Percentiles rank a stretch among this genome's conserved stretches.
Conservation (phyloP, 352 stramenopile genomes). For the Pythium phragmiticola region DNA sequence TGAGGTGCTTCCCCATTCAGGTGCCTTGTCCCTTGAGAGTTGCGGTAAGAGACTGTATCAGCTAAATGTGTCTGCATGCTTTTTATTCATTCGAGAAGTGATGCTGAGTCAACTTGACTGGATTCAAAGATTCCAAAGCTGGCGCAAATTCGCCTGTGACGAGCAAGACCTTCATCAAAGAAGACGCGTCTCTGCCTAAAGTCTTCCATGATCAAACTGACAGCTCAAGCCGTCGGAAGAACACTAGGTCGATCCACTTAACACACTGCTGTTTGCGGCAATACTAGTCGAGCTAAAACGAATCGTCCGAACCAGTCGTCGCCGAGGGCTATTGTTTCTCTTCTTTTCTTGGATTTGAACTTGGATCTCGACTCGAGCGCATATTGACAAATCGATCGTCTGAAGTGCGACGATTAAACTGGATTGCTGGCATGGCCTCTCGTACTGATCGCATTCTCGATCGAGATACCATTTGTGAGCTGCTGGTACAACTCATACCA, state of each 20-base stretch:
- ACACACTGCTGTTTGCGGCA: neutral
- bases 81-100: constrained; percentile 3
- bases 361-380: constrained; percentile 5
- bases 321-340: neutral
- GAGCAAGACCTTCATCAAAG: neutral
- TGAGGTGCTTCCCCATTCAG: neutral
- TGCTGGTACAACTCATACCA: constrained; percentile 40
- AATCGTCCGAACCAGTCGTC: neutral
- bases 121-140: neutral
- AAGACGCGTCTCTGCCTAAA: neutral
- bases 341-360: neutral
- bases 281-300: no score
- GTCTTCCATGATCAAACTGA: neutral
- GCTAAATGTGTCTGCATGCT: constrained; percentile 1
- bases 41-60: neutral
- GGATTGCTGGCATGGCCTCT: neutral
- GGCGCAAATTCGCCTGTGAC: neutral
- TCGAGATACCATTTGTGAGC: constrained; percentile 25
- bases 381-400: constrained; percentile 17
- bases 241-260: neutral
- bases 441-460: constrained; percentile 22
- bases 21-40: neutral
- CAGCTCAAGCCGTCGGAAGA: neutral
- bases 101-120: neutral
- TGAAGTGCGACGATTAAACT: constrained; percentile 1